Evolutionary conservation across 352 stramenopile genomes (phyloP).

Genomic region (Pythium aristosporum): DNA sequence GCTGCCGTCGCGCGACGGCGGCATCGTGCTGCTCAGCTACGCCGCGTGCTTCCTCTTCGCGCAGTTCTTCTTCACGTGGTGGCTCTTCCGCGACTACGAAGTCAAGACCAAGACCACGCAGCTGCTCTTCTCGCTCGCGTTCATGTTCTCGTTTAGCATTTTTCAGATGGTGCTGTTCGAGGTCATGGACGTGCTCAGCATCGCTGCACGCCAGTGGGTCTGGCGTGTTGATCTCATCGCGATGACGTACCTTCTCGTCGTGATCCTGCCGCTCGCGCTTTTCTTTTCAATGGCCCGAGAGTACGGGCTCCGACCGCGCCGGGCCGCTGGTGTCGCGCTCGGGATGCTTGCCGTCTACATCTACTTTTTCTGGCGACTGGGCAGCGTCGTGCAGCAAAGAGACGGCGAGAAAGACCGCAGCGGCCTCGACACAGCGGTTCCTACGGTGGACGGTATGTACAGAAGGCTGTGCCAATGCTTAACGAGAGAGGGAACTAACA

Average conservation of each 20-base stretch:
- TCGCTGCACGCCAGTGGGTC: constrained; percentile 66
- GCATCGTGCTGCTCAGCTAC: constrained; percentile 24
- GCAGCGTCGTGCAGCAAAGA: constrained; percentile 49
- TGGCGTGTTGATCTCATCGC: constrained; percentile 75
- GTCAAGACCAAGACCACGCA: constrained; percentile 56
- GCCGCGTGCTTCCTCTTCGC: constrained; percentile 59
- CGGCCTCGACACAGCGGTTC: constrained; percentile 2
- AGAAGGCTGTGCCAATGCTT: background rate
- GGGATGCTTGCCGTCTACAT: constrained; percentile 52
- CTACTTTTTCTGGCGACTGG: constrained; percentile 75
- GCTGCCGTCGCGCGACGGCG: constrained; percentile 24
- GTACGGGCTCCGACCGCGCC: constrained; percentile 38
- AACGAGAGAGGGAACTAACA: background rate
- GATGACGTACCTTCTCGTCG: constrained; percentile 75
- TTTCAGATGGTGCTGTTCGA: constrained; percentile 85
- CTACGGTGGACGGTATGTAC: constrained; percentile 46
- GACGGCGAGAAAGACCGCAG: constrained; percentile 6
- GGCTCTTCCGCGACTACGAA: constrained; percentile 85
- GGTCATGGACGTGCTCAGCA: constrained; percentile 63
- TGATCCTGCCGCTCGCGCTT: constrained; percentile 71
- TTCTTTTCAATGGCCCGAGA: constrained; percentile 76
- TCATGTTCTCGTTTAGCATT: constrained; percentile 79
- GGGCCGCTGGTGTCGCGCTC: constrained; percentile 27
- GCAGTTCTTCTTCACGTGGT: constrained; percentile 80
- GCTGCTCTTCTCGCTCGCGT: constrained; percentile 68